Percentiles rank a stretch among this genome's conserved stretches.
phyloP scores from a whole-genome alignment of 495 filamentous ascomycete genomes.

The Penicillium silybi region DNA sequence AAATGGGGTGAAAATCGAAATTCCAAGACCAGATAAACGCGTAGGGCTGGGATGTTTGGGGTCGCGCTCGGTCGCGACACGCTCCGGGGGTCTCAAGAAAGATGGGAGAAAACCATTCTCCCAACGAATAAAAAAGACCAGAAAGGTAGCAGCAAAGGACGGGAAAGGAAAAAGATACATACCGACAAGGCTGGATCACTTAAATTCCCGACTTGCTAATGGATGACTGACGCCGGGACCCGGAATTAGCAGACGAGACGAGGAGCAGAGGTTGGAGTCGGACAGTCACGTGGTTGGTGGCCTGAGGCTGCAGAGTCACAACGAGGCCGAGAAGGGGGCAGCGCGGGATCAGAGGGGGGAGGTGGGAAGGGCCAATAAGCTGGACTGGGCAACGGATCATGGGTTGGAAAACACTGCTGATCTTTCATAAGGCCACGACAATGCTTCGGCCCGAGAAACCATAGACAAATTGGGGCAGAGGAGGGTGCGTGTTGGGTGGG shows the following conservation, averaged over 20 bases:
- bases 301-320: conserved; percentile 25
- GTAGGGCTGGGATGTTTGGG: conserved; percentile 27
- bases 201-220: conserved; percentile 46
- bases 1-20: background rate
- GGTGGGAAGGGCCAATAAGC: conserved; percentile 1
- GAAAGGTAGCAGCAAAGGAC: background rate
- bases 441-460: conserved; percentile 15
- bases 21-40: conserved; percentile 25
- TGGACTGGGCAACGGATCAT: conserved; percentile 18
- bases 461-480: conserved; percentile 19
- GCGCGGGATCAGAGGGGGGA: background rate
- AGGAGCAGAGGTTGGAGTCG: conserved; percentile 29
- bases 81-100: conserved; percentile 11
- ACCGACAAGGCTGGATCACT: conserved; percentile 48
- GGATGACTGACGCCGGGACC: conserved; percentile 39
- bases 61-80: conserved; percentile 26
- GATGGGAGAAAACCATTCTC: conserved; percentile 1
- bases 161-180: conserved; percentile 31
- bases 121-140: background rate
- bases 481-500: conserved; percentile 12
- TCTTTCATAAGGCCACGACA: conserved; percentile 13
- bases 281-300: conserved; percentile 38
- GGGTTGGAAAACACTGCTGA: conserved; percentile 10
- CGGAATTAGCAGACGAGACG: conserved; percentile 39
- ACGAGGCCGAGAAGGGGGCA: background rate